Base-by-base conservation (phyloP, 2,329 filamentous ascomycete genomes). In the Colletotrichum sp. region DNA sequence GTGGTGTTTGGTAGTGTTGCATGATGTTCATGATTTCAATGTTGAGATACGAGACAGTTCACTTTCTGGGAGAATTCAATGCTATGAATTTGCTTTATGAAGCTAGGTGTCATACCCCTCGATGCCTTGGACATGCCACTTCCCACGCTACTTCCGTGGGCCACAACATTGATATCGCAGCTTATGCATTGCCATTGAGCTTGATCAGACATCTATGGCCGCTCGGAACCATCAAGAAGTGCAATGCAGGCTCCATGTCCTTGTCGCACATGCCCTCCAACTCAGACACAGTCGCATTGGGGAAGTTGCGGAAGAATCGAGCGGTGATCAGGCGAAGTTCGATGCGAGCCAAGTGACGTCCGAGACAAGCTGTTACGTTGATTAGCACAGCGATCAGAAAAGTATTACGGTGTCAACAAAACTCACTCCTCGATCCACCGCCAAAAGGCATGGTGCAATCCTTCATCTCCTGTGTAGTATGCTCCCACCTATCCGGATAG, bases 311-410 rank as follows among this genome's bases (percentile, higher is more conserved):
- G 80, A 92, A 91, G 80, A 93, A 90, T 6, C 86, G 83, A 0
- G 89, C 88, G 0, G 87, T 84, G 0, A 85, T 88, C 30, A 91
- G 85, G 8, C 90, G 85, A 28, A 93, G 79, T 79, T 92, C 90
- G 81, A 90, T 90, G n/a, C 85, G 83, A 0, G 91, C 91, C 21
- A 93, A 83, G 76, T 92, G 90, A 30, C 90, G 83, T 3, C 91
- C 91, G 18, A 93, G 83, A 75, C 91, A 93, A 2, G 81, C 84
- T 75, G 16, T 24, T 5, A 0, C 2, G 0, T 7, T 34, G 3
- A 26, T 70, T 21, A 70, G 67, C 43, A 48, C 0, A 3, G 1
- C 6, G 3, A 21, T 10, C 12, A n/a, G 7, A 30, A 1, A 36
- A 8, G 10, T 8, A 26, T 34, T 9, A 4, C 9, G 8, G 9